Base-by-base conservation (phyloP, 306 rosid species). In the Gynostemma pentaphyllum region DNA sequence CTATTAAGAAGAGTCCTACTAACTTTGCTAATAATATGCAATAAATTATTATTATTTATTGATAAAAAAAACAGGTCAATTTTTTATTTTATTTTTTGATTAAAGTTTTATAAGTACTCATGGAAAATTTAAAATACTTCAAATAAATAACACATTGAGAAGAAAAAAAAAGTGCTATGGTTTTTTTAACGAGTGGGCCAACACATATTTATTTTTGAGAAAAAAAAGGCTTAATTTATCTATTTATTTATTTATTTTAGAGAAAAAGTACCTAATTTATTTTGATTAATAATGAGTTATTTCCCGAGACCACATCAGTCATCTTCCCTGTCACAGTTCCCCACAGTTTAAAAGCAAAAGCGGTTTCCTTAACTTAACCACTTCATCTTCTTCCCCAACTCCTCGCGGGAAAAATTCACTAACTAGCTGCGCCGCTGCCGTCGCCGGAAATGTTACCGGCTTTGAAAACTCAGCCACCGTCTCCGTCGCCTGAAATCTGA, bases 381-480 rank as follows among this genome's bases (percentile, higher is more conserved):
- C n/a, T n/a, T n/a, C 66, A 39, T 21, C 66, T 23, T 60, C 66
- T 23, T 60, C 32, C 66, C 36, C 19, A 23, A 39, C 22, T 22
- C 49, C 49, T 34, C 21, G 49, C 66, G 48, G 48, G 66, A 60
- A 22, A 39, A 39, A 13, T 39, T 42, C 7, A 1, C 40, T n/a
- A n/a, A 60, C 7, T 16, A 1, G 9, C 45, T 34, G 4, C 11
- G 34, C 21, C 49, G 21, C 7, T 7, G 34, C 1, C 2, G 40
- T 52, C n/a, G n/a, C 83, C 81, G 82, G 90, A 81, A 21, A 94
- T 84, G 99, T 70, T 9, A 68, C 85, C 80, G 83, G 94, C 11
- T 23, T 69, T 74, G 1, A 71, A 54, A 21, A 70, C 72, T 53
- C 67, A 74, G 12, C 70, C 70, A 29, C 74, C 67, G 48, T 10